Percentiles rank a stretch among this genome's conserved stretches.
Conservation (phyloP, 768 basidiomycete genomes). For the Brasilioporus rufonigricans region DNA sequence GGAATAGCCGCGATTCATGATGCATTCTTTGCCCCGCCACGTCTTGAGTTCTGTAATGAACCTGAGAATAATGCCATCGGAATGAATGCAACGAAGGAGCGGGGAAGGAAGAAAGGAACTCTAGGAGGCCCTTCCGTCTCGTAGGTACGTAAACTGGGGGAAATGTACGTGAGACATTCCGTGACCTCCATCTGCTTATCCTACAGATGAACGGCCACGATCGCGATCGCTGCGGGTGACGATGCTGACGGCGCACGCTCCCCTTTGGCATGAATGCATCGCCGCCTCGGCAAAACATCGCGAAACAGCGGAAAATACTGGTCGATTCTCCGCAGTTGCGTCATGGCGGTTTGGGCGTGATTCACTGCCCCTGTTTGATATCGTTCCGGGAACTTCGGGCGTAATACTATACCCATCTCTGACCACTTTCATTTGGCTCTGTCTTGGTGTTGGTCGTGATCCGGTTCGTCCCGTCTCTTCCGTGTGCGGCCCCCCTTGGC, state of each 20-base stretch:
- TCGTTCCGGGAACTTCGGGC: slow-evolving; percentile 12
- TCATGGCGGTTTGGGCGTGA: neutral
- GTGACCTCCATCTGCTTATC: neutral
- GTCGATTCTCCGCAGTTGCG: slow-evolving; percentile 12
- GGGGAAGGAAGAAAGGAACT: slow-evolving; percentile 9
- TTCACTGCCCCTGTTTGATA: slow-evolving; percentile 10
- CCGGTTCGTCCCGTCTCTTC: slow-evolving; percentile 20
- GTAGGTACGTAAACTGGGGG: slow-evolving; percentile 16
- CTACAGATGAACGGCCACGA: slow-evolving; percentile 1
- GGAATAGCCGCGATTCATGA: neutral
- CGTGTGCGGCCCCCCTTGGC: neutral
- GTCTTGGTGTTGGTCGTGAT: slow-evolving; percentile 13
- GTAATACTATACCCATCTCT: slow-evolving; percentile 12
- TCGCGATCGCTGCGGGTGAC: slow-evolving; percentile 9
- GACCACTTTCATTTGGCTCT: slow-evolving; percentile 1
- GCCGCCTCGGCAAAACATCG: no score
- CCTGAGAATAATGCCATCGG: neutral
- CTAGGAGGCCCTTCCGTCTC: slow-evolving; percentile 4
- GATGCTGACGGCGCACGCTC: neutral
- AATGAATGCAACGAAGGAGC: neutral
- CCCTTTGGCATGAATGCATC: neutral
- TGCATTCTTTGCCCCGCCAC: slow-evolving; percentile 1
- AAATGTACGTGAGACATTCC: slow-evolving; percentile 10
- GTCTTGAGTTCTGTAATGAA: neutral
- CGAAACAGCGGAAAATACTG: neutral